A percentile compares a stretch with the other conserved stretches of the same genome.
These are phyloP conservation scores for Favolaschia claudopus DNA, from an alignment of 768 basidiomycete species.

Conservation along the genomic window DNA sequence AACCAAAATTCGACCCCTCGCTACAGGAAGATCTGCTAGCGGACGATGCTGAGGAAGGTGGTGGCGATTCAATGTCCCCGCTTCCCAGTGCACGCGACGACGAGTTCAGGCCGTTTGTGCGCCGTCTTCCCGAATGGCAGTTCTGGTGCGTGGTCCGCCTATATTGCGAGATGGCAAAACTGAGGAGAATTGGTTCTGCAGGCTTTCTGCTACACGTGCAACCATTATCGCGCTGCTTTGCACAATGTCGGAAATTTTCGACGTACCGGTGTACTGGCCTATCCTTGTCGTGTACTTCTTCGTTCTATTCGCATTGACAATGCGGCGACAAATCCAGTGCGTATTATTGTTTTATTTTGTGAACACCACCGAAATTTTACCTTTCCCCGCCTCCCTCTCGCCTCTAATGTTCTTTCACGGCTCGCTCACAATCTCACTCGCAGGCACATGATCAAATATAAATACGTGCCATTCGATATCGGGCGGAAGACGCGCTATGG, in stretches of 20 bases:
- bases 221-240: constrained; percentile 82
- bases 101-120: constrained; percentile 96
- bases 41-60: constrained; percentile 95
- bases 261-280: constrained; percentile 99
- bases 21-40: constrained; percentile 92
- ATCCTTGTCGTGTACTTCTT: constrained; percentile 98
- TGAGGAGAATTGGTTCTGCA: constrained; percentile 36
- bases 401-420: constrained; percentile 5
- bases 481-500: constrained; percentile 93
- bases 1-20: constrained; percentile 98
- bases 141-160: constrained; percentile 71
- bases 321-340: constrained; percentile 95
- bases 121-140: constrained; percentile 95
- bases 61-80: constrained; percentile 60
- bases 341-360: constrained; percentile 41
- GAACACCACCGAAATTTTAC: background rate
- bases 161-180: background rate
- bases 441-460: constrained; percentile 99
- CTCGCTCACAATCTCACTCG: background rate
- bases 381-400: background rate
- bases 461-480: constrained; percentile 94
- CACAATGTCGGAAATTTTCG: constrained; percentile 85
- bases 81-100: constrained; percentile 83
- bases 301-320: constrained; percentile 92
- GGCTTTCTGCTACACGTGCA: constrained; percentile 92